A percentile compares a stretch with the other conserved stretches of the same genome.
Conservation (phyloP, 352 stramenopile species). For the Aphanomyces invadans region DNA sequence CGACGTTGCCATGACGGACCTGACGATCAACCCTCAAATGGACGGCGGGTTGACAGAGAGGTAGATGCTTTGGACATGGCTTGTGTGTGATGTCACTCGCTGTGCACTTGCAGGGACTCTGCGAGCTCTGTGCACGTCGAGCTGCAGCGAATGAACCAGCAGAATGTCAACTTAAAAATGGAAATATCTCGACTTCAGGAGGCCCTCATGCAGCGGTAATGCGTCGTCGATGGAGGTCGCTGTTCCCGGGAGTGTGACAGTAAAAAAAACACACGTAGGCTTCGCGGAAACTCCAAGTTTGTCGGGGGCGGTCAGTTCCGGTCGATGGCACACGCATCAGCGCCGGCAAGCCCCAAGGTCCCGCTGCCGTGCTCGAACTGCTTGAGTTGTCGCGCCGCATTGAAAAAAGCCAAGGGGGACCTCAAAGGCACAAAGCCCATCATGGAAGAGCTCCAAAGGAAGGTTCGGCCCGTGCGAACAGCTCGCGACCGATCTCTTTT, state of each 20-base stretch:
- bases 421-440: constrained; percentile 8
- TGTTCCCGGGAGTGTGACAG: background rate
- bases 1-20: background rate
- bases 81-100: background rate
- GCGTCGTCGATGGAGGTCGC: background rate
- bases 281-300: constrained; percentile 21
- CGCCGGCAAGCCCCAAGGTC: constrained; percentile 15
- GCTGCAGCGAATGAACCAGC: background rate
- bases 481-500: background rate
- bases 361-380: constrained; percentile 9
- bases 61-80: background rate
- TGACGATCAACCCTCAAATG: background rate
- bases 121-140: constrained; percentile 3
- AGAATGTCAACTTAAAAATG: background rate
- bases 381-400: background rate
- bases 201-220: constrained; percentile 11
- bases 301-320: constrained; percentile 22
- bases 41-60: background rate
- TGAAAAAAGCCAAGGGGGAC: constrained; percentile 20
- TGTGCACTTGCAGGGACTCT: background rate
- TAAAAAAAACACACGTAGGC: background rate
- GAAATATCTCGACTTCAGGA: constrained; percentile 21
- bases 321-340: background rate
- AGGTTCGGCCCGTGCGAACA: too few relatives aligned
- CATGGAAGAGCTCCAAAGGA: constrained; percentile 15